These are phyloP conservation scores for Lecanicillium sp. DNA, from an alignment of 2,329 filamentous ascomycete genomes.

Conservation along the genomic window DNA sequence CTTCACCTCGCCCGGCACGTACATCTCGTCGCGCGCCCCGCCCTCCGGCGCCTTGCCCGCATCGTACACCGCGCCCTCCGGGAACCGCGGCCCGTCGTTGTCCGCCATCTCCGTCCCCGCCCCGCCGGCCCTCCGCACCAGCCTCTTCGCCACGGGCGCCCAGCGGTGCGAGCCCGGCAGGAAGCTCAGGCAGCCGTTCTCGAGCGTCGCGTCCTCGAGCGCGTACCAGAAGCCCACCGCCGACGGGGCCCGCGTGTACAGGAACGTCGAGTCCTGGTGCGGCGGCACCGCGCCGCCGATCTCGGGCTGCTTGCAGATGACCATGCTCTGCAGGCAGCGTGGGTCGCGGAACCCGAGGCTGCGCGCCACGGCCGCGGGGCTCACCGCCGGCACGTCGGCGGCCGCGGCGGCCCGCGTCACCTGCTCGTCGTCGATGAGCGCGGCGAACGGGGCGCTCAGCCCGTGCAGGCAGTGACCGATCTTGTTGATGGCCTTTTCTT, in stretches of 20 bases:
- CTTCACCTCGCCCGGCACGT: slow-evolving; percentile 80
- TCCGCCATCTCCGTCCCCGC: slow-evolving; percentile 63
- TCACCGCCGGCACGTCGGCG: slow-evolving; percentile 21
- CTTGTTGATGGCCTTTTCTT: slow-evolving; percentile 82
- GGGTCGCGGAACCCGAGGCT: slow-evolving; percentile 72
- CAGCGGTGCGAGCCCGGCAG: slow-evolving; percentile 74
- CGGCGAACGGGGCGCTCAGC: slow-evolving; percentile 60
- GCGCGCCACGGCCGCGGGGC: slow-evolving; percentile 58
- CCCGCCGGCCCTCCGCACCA: slow-evolving; percentile 58
- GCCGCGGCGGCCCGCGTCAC: slow-evolving; percentile 25
- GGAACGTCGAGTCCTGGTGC: slow-evolving; percentile 87
- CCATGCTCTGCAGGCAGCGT: slow-evolving; percentile 82
- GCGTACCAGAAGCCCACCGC: slow-evolving; percentile 98
- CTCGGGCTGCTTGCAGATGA: slow-evolving; percentile 97
- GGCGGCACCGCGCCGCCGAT: slow-evolving; percentile 87
- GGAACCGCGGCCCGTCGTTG: slow-evolving; percentile 62
- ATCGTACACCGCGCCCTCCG: slow-evolving; percentile 42
- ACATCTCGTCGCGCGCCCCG: slow-evolving; percentile 46
- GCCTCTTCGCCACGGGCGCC: slow-evolving; percentile 63
- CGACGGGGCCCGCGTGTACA: slow-evolving; percentile 83
- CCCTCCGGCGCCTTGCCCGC: slow-evolving; percentile 32
- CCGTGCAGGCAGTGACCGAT: slow-evolving; percentile 74
- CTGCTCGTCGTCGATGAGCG: slow-evolving; percentile 45
- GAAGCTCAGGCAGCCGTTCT: slow-evolving; percentile 88
- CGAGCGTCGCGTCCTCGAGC: slow-evolving; percentile 78